Base-by-base conservation (phyloP, 2,329 filamentous ascomycete species). In the Clonostachys rosea region DNA sequence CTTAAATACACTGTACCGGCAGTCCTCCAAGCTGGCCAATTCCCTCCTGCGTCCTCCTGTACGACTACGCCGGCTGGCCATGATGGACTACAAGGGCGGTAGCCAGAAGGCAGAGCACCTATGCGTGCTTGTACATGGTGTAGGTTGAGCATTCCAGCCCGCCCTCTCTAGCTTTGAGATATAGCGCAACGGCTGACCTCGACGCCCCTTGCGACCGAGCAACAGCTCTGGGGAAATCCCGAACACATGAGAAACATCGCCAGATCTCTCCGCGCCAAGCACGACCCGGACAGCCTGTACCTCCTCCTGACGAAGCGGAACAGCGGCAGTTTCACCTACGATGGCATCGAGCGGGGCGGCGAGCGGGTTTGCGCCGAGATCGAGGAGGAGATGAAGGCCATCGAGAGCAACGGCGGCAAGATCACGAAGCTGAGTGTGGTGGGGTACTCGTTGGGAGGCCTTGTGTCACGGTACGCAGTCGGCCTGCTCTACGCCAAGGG, bases 371-470 rank as follows among this genome's bases (percentile, higher is more conserved):
- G 81, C 54, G 68, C 75, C 50, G 83, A 87, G 68, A 85, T 87
- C 49, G 81, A 86, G 59, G 75, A 86, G 55, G 75, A 84, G 56
- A 61, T 87, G 47, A 73, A 76, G 47, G 62, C 65, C 41, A 75
- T 84, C 45, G 75, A 79, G 43, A 69, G 69, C 40, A 71, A 75
- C 30, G 91, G 90, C 18, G 81, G 86, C 54, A 77, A 80, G 40
- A 86, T 96, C 58, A 84, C 71, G 43, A 95, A 91, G 67, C 73
- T 97, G 53, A 96, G 91, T 63, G 74, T 97, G 39, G 78, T 92
- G 40, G 92, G 92, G 37, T 96, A 97, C 65, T 95, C 90, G 0
- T 75, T 96, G 2, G 92, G 92, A 42, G 92, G 92, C 0, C 73
- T 97, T 7, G 83, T 97, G 5, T 84, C 89, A 10, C 79, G 92